Evolutionary conservation across 768 basidiomycete genomes (phyloP).

Genomic region (Leccinum truebloodii): DNA sequence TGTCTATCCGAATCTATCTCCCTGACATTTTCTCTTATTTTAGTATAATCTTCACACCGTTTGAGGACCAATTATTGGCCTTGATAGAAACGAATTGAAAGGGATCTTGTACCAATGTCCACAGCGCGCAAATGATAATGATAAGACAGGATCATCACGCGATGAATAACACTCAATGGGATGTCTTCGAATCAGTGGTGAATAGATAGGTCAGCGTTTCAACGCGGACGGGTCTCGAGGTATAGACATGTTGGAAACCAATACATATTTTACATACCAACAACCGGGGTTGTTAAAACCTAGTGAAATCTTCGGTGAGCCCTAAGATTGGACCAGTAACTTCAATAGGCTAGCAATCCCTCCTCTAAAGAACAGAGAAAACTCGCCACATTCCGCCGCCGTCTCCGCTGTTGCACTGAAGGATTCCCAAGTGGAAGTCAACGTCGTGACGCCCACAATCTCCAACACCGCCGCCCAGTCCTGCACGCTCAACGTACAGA

Average conservation of each 20-base stretch:
- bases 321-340: background rate
- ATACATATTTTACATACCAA: background rate
- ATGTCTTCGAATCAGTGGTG: background rate
- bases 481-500: slow-evolving; percentile 37
- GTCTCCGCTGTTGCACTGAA: slow-evolving; percentile 16
- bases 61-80: background rate
- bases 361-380: slow-evolving; percentile 15
- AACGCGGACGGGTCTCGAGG: background rate
- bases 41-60: background rate
- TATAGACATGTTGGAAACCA: background rate
- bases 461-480: slow-evolving; percentile 42
- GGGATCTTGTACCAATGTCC: background rate
- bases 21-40: background rate
- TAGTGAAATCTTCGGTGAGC: background rate
- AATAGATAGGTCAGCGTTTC: background rate
- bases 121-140: background rate
- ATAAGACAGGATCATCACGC: too few relatives aligned
- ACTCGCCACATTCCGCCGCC: slow-evolving; percentile 8
- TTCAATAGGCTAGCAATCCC: slow-evolving; percentile 6
- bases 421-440: slow-evolving; percentile 21
- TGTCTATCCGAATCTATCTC: background rate
- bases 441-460: slow-evolving; percentile 25
- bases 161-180: background rate
- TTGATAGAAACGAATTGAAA: background rate
- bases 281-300: background rate